Evolutionary conservation across 768 basidiomycete species (phyloP), one percentile per base, ranked within the genome.

Genomic region (Flagelloscypha sp.): DNA sequence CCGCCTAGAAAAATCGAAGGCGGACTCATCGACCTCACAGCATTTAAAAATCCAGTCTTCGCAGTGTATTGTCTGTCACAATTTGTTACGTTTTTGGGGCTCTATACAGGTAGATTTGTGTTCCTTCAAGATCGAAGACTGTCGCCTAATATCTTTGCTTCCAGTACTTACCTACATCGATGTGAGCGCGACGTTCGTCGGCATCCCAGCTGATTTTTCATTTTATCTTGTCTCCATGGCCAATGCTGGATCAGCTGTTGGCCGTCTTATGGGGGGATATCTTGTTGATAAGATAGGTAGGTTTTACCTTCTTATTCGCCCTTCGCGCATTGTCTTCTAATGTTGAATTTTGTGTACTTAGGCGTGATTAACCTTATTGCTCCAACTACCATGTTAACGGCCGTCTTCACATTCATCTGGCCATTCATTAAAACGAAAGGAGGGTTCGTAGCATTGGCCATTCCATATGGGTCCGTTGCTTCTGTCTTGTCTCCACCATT

Each of bases 341-440:
- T 13, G 27, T n/a, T 25, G 6, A 19, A 6, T 4, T n/a, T 7
- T 9, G 35, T 46, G 6, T 40, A 24, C n/a, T 34, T 32, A 24
- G 81, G 80, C 16, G 49, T 73, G 0, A 50, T 84, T 13, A 84
- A 77, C 43, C 53, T 75, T 30, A 70, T 79, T 51, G 56, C 48
- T 10, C 65, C 69, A 2, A 63, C 63, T 16, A 62, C 57, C 1
- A 15, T 57, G 13, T 10, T 62, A 3, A 64, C 65, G 0, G 68
- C 59, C 1, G 43, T 61, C 24, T 44, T 63, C 42, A 70, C 71
- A 1, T 62, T 64, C 36, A 42, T 47, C 9, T 76, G 75, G 76
- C 74, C 74, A 3, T 63, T 60, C 45, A 51, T 53, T 2, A 54
- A 38, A 16, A 55, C 42, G 21, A 30, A 58, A 24, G 52, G 46